A percentile compares a stretch with the other conserved stretches of the same genome.
Conservation (phyloP, 768 basidiomycete genomes). For the Sistotremastrum suecicum region DNA sequence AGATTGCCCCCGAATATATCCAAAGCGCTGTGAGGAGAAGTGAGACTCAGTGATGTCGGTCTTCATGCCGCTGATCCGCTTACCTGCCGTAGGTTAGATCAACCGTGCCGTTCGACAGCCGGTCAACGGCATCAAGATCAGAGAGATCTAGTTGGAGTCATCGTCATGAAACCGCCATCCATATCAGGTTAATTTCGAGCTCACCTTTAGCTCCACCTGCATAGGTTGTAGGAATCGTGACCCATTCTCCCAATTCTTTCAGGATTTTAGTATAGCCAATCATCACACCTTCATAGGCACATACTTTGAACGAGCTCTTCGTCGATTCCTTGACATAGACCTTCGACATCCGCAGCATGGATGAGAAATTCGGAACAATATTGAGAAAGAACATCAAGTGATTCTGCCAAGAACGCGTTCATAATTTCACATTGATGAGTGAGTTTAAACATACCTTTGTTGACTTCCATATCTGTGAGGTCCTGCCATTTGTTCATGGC, state of each 20-base stretch:
- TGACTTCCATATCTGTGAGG: constrained; percentile 88
- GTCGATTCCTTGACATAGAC: constrained; percentile 92
- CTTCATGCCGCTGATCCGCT: not conserved
- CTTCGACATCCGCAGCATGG: constrained; percentile 98
- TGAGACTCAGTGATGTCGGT: not conserved
- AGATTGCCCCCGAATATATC: constrained; percentile 7
- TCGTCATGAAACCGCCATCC: not conserved
- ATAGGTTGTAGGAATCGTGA: constrained; percentile 83
- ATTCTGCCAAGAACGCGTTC: constrained; percentile 32
- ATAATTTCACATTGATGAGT: not conserved
- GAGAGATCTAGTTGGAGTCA: constrained; percentile 39
- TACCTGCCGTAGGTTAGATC: constrained; percentile 81
- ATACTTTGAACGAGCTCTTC: constrained; percentile 68
- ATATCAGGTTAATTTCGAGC: constrained; percentile 1
- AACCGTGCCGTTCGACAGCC: constrained; percentile 68
- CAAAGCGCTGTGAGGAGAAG: constrained; percentile 1
- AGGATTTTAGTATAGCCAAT: not conserved
- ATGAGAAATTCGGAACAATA: constrained; percentile 91
- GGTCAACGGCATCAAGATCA: constrained; percentile 71
- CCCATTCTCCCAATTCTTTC: constrained; percentile 83
- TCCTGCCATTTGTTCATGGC: constrained; percentile 99
- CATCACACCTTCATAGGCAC: constrained; percentile 13
- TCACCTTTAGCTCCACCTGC: constrained; percentile 90
- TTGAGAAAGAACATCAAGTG: constrained; percentile 57
- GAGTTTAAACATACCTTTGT: constrained; percentile 37